Conservation (phyloP, 805 yeast genomes). For the Hanseniaspora nectarophila region DNA sequence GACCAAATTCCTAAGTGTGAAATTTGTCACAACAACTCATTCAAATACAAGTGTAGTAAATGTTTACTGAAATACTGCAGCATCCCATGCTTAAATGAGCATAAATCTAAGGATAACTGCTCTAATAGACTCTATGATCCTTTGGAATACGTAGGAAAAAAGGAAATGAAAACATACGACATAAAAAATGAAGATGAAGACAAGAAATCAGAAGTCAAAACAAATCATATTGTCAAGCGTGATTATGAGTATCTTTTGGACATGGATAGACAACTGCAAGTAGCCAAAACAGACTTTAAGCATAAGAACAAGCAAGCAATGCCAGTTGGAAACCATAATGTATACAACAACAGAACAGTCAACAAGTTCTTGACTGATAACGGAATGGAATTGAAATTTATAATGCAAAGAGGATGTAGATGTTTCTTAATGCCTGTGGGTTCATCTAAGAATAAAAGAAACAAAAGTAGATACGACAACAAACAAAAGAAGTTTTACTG, state of each 20-base stretch:
- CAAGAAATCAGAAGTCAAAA: constrained; percentile 23
- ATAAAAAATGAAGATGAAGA: constrained; percentile 26
- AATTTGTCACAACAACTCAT: constrained; percentile 33
- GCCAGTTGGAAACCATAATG: constrained; percentile 13
- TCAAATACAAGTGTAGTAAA: constrained; percentile 72
- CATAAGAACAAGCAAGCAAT: constrained; percentile 34
- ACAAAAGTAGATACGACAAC: constrained; percentile 62
- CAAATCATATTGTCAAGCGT: constrained; percentile 42
- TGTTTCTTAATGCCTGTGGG: constrained; percentile 56
- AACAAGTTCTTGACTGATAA: constrained; percentile 16
- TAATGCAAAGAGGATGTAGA: constrained; percentile 52
- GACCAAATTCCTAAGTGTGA: constrained; percentile 28
- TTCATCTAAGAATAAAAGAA: constrained; percentile 53
- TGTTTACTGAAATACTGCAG: constrained; percentile 61
- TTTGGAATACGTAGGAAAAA: constrained; percentile 39
- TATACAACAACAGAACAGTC: constrained; percentile 21
- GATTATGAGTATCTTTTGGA: constrained; percentile 67
- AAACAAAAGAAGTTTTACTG: constrained; percentile 51
- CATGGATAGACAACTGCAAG: constrained; percentile 47
- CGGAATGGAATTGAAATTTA: constrained; percentile 18
- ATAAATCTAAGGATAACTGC: constrained; percentile 53
- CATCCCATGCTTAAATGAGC: constrained; percentile 55
- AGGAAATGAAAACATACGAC: constrained; percentile 2
- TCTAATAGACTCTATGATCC: constrained; percentile 50
- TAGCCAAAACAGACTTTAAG: constrained; percentile 43